phyloP scores from a whole-genome alignment of 23 red algal species.

The Gracilaria gracilis region DNA sequence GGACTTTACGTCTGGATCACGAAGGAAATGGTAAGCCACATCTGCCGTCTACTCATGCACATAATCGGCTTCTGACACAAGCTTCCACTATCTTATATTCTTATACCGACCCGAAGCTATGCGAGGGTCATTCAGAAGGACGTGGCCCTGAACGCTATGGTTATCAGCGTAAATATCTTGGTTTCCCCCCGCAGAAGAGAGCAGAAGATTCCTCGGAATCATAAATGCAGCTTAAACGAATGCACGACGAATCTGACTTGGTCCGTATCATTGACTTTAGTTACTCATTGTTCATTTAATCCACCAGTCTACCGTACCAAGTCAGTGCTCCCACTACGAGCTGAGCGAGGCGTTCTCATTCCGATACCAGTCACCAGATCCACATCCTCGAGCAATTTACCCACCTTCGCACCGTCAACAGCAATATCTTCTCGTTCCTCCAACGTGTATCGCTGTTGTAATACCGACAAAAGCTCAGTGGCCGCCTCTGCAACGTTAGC shows the following conservation, averaged over 20 bases:
- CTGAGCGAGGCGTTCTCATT: conserved; percentile 27
- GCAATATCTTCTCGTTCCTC: conserved; percentile 90
- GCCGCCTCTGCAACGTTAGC: conserved; percentile 65
- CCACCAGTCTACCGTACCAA: not conserved
- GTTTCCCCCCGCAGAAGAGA: conserved; percentile 5
- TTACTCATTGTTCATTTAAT: not conserved
- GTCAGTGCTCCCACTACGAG: not conserved
- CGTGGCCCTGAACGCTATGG: conserved; percentile 9
- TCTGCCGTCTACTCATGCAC: not conserved
- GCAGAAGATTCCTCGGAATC: too few species aligned
- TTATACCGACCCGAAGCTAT: not conserved
- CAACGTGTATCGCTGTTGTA: conserved; percentile 88
- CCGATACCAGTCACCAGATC: conserved; percentile 59
- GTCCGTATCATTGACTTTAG: not conserved
- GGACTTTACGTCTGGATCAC: conserved; percentile 47
- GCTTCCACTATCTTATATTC: not conserved
- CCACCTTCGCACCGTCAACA: conserved; percentile 68
- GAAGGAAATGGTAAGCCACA: conserved; percentile 55
- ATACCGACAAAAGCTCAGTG: conserved; percentile 70
- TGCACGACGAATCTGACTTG: not conserved
- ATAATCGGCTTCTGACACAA: not conserved
- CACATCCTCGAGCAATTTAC: conserved; percentile 63
- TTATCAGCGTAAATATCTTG: conserved; percentile 22
- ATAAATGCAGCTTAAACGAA: not conserved
- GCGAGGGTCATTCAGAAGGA: conserved; percentile 24